Evolutionary conservation across 202 grass and related monocot genomes (phyloP).

Genomic region (Sporobolus alterniflorus): DNA sequence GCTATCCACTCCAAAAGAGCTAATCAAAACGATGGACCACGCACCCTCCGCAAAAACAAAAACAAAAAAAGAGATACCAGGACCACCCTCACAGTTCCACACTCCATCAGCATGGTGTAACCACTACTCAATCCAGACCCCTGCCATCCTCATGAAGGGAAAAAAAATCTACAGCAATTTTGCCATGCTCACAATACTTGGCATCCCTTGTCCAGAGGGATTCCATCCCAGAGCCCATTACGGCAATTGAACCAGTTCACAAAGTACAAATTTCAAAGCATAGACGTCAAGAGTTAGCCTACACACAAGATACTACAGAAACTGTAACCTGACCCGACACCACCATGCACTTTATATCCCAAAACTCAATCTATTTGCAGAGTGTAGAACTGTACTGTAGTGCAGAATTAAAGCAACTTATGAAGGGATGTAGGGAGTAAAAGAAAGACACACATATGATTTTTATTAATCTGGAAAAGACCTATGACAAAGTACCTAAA

Average conservation of each 20-base stretch:
- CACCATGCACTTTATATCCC: neutral
- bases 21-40: conserved; percentile 47
- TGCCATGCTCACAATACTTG: conserved; percentile 5
- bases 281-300: conserved; percentile 20
- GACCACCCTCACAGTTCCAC: conserved; percentile 42
- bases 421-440: too few species aligned
- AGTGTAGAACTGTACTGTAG: neutral
- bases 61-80: conserved; percentile 35
- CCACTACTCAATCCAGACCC: conserved; percentile 29
- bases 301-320: conserved; percentile 24
- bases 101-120: conserved; percentile 50
- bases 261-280: neutral
- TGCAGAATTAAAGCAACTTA: conserved; percentile 5
- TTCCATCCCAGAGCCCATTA: conserved; percentile 10
- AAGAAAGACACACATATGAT: too few species aligned
- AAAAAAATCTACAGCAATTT: conserved; percentile 28
- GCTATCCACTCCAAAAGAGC: conserved; percentile 45
- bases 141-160: conserved; percentile 10
- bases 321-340: conserved; percentile 5
- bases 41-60: conserved; percentile 10
- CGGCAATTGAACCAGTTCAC: neutral
- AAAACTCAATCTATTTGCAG: conserved; percentile 18
- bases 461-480: too few species aligned
- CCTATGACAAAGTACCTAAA: too few species aligned
- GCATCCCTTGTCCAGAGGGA: conserved; percentile 30